Evolutionary conservation across 176 grass and related monocot genomes (phyloP), one percentile per base, ranked within the genome.

Genomic region (Puccinellia tenuiflora): DNA sequence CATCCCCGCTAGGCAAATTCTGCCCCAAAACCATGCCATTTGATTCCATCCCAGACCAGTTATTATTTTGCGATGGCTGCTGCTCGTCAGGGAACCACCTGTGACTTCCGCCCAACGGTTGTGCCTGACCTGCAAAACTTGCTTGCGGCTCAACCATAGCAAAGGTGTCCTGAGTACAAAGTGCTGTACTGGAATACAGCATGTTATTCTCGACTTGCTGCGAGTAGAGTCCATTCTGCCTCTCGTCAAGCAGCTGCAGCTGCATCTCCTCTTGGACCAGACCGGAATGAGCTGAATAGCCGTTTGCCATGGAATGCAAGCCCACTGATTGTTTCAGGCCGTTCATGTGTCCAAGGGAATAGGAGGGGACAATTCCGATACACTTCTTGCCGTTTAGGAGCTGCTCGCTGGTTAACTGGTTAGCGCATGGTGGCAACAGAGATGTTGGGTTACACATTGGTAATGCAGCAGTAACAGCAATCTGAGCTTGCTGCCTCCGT

Each of bases 1-100:
- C 88, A 43, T 89, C 88, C 20, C 39, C 63, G 5, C 61, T 76
- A 18, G 40, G 65, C 25, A 88, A 7, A 39, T 59, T 61, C 25
- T 79, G 87, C 57, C 43, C 76, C 21, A 73, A 73, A 25, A 7
- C 60, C 14, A 77, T 53, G 34, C 75, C 67, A 5, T 51, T 70
- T 17, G 76, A 75, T 17, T 67, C 87, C 37, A 85, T 61, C 61
- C 69, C 82, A 52, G 81, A 80, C 88, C 88, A 89, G 77, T 67
- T 85, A 81, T 55, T 85, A 81, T 37, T 68, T 31, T 89, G 77
- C 35, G 77, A 14, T 57, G 76, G 77, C 56, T n/a, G 75, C 64
- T 24, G 53, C 29, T 89, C 87, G 16, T 40, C 39, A 33, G 70
- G 77, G 26, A 81, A 76, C 88, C 88, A 89, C 73, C 76, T 89